Conservation (phyloP, 163 green algal genomes). For the Picocystis sp. region DNA sequence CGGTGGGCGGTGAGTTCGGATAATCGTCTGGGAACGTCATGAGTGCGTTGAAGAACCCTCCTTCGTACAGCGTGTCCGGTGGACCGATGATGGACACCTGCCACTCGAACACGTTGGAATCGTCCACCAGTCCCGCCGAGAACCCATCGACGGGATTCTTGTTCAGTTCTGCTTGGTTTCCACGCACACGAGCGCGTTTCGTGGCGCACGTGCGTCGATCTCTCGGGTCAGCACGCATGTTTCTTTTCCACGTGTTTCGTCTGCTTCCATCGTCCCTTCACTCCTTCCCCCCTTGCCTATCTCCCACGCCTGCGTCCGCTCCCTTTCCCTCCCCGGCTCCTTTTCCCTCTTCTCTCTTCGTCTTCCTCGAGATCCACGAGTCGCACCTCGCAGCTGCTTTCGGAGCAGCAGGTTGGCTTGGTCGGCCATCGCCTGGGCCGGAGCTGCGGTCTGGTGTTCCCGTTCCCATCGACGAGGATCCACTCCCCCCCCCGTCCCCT, state of each 20-base stretch:
- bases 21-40: slow-evolving; percentile 97
- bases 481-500: too few species aligned
- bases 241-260: not conserved
- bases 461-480: too few species aligned
- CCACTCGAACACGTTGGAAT: slow-evolving; percentile 98
- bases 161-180: slow-evolving; percentile 84
- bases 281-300: too few species aligned
- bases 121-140: slow-evolving; percentile 89
- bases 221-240: not conserved
- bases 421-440: slow-evolving; percentile 29
- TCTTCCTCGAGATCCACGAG: too few species aligned
- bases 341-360: too few species aligned
- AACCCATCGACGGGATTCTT: slow-evolving; percentile 96
- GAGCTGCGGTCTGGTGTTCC: too few species aligned
- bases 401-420: slow-evolving; percentile 57
- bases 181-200: too few species aligned
- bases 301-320: not conserved
- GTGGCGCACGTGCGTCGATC: not conserved
- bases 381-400: slow-evolving; percentile 61
- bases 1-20: slow-evolving; percentile 80
- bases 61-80: slow-evolving; percentile 95
- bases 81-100: slow-evolving; percentile 94
- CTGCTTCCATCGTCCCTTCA: too few species aligned
- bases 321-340: not conserved
- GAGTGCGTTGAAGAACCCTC: slow-evolving; percentile 94